phyloP scores from a whole-genome alignment of 1,139 yeast genomes.

The Diutina siamensis region DNA sequence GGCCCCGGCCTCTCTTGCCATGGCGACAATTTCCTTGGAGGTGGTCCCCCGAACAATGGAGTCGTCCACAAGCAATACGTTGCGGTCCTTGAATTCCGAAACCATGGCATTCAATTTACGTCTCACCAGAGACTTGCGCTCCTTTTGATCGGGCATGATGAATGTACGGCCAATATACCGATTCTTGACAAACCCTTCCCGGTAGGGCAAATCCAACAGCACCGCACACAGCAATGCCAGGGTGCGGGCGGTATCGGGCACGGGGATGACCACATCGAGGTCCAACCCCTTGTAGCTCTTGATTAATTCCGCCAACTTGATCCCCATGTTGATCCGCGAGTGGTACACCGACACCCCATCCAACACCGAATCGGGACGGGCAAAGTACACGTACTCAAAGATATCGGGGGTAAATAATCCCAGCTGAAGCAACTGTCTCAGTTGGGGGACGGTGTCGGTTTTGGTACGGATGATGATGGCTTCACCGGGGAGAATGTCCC shows the following conservation, averaged over 20 bases:
- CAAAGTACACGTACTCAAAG: conserved; percentile 95
- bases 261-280: conserved; percentile 93
- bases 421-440: conserved; percentile 77
- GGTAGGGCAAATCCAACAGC: conserved; percentile 64
- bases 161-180: conserved; percentile 96
- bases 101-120: conserved; percentile 95
- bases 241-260: conserved; percentile 94
- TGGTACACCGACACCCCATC: conserved; percentile 94
- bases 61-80: conserved; percentile 90
- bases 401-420: conserved; percentile 84
- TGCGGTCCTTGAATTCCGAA: conserved; percentile 74
- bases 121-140: conserved; percentile 87
- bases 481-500: conserved; percentile 89
- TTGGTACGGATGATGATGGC: conserved; percentile 85
- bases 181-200: conserved; percentile 96
- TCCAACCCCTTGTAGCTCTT: conserved; percentile 14
- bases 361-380: conserved; percentile 91
- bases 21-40: conserved; percentile 86
- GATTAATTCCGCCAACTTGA: conserved; percentile 69
- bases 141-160: conserved; percentile 96
- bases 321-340: conserved; percentile 91
- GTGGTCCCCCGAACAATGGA: conserved; percentile 97
- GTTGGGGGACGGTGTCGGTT: conserved; percentile 49
- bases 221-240: conserved; percentile 92
- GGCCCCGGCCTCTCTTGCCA: conserved; percentile 99